A percentile compares a stretch with the other conserved stretches of the same genome.
These are phyloP conservation scores for Exsudoporus frostii DNA, from an alignment of 768 basidiomycete species.

Conservation along the genomic window DNA sequence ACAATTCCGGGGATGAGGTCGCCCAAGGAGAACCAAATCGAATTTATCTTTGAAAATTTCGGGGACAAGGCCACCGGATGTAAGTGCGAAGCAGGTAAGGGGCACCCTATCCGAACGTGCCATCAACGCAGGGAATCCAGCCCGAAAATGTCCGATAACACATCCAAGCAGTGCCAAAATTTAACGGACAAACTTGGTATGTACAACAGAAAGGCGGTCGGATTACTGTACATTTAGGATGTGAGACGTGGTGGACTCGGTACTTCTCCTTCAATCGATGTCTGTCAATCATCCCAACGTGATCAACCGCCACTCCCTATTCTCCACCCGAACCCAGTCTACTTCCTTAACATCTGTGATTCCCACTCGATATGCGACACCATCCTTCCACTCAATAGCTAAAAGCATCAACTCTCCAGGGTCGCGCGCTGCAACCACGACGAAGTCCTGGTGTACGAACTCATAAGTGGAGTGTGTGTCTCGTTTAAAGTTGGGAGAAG, in stretches of 20 bases:
- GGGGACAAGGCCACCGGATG: too few species aligned
- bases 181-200: not conserved
- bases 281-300: conserved; percentile 1
- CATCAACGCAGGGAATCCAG: too few species aligned
- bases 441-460: conserved; percentile 9
- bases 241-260: not conserved
- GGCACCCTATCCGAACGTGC: too few species aligned
- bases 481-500: not conserved
- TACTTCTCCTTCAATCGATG: not conserved
- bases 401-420: not conserved
- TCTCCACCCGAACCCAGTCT: conserved; percentile 4
- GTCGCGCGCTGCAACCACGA: conserved; percentile 4
- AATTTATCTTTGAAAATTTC: too few species aligned
- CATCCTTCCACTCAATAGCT: conserved; percentile 16
- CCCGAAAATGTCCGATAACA: not conserved
- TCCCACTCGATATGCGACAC: conserved; percentile 14
- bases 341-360: not conserved
- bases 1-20: too few species aligned
- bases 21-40: too few species aligned
- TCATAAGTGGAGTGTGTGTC: not conserved
- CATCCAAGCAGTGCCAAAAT: too few species aligned
- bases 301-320: conserved; percentile 13
- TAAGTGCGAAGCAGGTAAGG: too few species aligned
- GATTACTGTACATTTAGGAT: not conserved
- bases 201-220: not conserved